Evolutionary conservation across 768 basidiomycete species (phyloP).

Genomic region (Boletus rubescentipes): DNA sequence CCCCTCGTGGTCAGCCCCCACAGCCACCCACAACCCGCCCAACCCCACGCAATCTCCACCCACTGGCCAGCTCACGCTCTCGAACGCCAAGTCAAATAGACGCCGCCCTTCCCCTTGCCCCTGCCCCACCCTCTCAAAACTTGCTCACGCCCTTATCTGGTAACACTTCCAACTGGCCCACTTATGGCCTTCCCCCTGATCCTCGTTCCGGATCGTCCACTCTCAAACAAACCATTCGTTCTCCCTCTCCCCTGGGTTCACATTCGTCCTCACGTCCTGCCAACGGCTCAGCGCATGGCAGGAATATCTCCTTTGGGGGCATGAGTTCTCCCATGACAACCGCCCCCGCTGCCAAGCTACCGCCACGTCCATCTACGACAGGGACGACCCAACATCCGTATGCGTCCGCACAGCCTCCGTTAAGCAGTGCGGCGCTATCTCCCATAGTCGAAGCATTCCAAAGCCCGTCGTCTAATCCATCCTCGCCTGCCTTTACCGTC

Average conservation of each 20-base stretch:
- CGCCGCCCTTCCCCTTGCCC: conserved; percentile 42
- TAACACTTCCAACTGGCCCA: conserved; percentile 39
- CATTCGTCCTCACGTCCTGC: conserved; percentile 38
- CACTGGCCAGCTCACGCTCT: conserved; percentile 33
- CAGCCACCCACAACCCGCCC: conserved; percentile 38
- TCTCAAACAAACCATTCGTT: conserved; percentile 40
- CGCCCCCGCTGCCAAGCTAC: conserved; percentile 40
- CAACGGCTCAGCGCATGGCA: conserved; percentile 46
- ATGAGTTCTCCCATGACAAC: conserved; percentile 39
- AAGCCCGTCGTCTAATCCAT: conserved; percentile 33
- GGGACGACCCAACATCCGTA: conserved; percentile 56
- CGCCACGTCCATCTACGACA: conserved; percentile 44
- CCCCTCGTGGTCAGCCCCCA: too few relatives aligned
- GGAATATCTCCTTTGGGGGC: conserved; percentile 52
- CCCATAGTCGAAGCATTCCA: conserved; percentile 71
- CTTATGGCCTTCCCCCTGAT: conserved; percentile 59
- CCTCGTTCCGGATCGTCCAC: conserved; percentile 55
- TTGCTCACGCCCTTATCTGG: conserved; percentile 41
- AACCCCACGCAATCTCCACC: conserved; percentile 32
- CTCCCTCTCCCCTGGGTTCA: conserved; percentile 27
- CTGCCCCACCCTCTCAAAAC: conserved; percentile 29
- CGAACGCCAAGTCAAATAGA: conserved; percentile 63
- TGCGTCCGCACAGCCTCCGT: conserved; percentile 49
- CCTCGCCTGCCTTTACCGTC: conserved; percentile 56
- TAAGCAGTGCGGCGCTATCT: conserved; percentile 50